Evolutionary conservation across 2,329 filamentous ascomycete species (phyloP), one percentile per base, ranked within the genome.

Genomic region (Chrysoporthe austroafricana): DNA sequence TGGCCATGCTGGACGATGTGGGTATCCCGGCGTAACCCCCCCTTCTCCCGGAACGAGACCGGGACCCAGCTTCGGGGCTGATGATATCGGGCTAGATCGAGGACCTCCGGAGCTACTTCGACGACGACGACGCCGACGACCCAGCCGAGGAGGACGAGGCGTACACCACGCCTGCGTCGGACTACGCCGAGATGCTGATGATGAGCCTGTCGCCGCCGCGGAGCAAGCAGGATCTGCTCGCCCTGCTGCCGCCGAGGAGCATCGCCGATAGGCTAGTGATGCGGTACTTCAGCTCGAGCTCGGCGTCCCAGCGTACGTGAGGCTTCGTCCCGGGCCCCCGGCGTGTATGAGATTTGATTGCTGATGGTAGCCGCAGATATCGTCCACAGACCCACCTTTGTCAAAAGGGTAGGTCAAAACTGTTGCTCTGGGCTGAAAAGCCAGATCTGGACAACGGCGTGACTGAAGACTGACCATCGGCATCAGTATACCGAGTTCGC

Each of bases 1-100:
- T 87, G 78, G 86, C 86, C 2, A 87, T 88, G 75, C 76, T 88
- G 13, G 84, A 88, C 72, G 84, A 88, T 78, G 86, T 88, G 21
- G 32, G 50, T 7, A 16, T 16, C 13, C 48, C n/a, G n/a, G 7
- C 6, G 18, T 9, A 11, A 5, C 11, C 3, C 21, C 21, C n/a
- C 48, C 9, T 6, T 32, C 26, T 5, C 2, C 0, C 44, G 36
- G 36, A 39, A 26, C 26, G 26, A 26, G 26, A 26, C 26, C 26
- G 36, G 36, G 36, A 39, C 5, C 36, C 2, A 4, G 36, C 36
- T 32, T 32, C 4, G 26, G 2, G 50, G 11, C 26, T 34, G 26
- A 32, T 34, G 1, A 32, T 54, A 14, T 11, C n/a, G 4, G 13
- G 26, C 21, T 54, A 88, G 84, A 87, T 88, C 60, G 85, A 88